Conservation (phyloP, 306 rosid genomes). For the Cyclanthera cordifolia region DNA sequence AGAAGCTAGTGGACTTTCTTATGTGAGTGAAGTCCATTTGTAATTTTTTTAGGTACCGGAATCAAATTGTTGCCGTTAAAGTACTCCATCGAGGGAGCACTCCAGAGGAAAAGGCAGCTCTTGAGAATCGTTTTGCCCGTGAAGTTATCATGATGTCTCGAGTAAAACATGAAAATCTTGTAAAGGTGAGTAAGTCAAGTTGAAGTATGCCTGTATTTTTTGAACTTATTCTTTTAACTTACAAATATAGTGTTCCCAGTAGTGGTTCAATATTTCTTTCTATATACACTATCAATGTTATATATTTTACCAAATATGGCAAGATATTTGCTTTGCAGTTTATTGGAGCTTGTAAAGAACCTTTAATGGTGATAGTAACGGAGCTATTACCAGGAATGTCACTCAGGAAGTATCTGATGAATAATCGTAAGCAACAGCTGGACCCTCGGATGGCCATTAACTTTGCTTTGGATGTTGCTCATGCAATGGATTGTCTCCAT, state of each 20-base stretch:
- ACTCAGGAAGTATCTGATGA: conserved; percentile 54
- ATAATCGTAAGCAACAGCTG: conserved; percentile 55
- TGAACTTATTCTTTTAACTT: not conserved
- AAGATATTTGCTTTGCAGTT: conserved; percentile 43
- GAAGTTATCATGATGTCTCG: conserved; percentile 97
- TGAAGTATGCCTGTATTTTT: not conserved
- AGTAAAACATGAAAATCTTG: conserved; percentile 88
- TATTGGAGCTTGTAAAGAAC: conserved; percentile 96
- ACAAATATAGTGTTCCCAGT: not conserved
- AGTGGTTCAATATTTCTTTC: not conserved
- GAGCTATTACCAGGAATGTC: conserved; percentile 98
- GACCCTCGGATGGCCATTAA: conserved; percentile 58
- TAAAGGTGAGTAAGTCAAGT: conserved; percentile 45
- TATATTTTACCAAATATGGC: conserved; percentile 13
- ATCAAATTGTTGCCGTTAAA: conserved; percentile 75
- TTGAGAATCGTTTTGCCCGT: conserved; percentile 79
- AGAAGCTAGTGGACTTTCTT: conserved; percentile 16
- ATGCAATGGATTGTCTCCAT: conserved; percentile 93
- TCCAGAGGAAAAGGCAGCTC: conserved; percentile 58
- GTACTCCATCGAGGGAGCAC: conserved; percentile 82
- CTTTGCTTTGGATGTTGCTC: conserved; percentile 78
- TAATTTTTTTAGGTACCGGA: conserved; percentile 53
- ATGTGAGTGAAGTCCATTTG: conserved; percentile 22
- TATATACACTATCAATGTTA: not conserved
- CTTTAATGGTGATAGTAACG: conserved; percentile 92